Base-by-base conservation (phyloP, 1,284 basidiomycete species). In the Rhodotorula sp. region DNA sequence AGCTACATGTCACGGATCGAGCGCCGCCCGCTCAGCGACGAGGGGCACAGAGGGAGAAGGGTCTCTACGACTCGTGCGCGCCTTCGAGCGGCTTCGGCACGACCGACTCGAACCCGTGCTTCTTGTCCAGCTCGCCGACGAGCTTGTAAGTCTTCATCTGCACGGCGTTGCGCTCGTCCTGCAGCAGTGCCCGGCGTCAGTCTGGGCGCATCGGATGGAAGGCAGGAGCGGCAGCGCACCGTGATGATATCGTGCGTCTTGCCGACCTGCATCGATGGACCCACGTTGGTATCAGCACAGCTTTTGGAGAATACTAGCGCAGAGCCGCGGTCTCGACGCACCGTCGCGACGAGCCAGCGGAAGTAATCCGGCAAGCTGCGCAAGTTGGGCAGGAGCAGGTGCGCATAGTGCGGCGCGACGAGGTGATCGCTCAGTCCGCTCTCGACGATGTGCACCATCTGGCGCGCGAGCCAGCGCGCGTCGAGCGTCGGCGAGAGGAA, bases 191-290 rank as follows among this genome's bases (percentile, higher is more conserved):
- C 23, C 9, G n/a, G 34, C 23, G 44, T 46, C n/a, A 46, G 44
- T 7, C 5, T 12, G 19, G 42, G 44, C 13, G 13, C 23, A 10
- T 8, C 12, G n/a, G 12, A 1, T 3, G 23, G n/a, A 27, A 19
- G 53, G 19, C n/a, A 45, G 57, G 21, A 8, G 23, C 25, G 45
- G 23, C 21, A n/a, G 17, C 57, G 44, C 17, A 46, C 57, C 1
- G 69, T 74, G 53, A 74, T 71, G 4, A 64, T 74, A 64, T 71
- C 63, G 49, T 68, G 69, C 48, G 72, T 74, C 66, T 68, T 70
- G 41, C 72, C 72, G 9, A 67, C 58, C 71, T 73, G 61, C 21
- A 17, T 16, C 8, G 1, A 10, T 5, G 34, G 34, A 34, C 34
- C 34, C 34, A 34, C 34, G 34, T 34, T 34, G 34, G 34, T 34